These are phyloP conservation scores for Knufia petricola DNA, from an alignment of 2,329 filamentous ascomycete species.

Conservation along the genomic window DNA sequence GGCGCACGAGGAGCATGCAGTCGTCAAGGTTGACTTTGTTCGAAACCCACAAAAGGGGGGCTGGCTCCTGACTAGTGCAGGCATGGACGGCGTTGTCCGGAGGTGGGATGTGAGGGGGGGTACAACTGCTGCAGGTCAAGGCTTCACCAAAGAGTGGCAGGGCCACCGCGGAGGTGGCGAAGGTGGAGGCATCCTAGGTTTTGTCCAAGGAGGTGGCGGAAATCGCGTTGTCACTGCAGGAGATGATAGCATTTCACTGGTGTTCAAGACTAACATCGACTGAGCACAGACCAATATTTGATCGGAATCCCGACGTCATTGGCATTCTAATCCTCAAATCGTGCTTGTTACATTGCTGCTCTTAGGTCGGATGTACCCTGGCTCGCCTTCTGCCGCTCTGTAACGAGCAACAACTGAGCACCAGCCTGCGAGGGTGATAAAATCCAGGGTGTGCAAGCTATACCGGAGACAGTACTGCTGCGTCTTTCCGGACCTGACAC, in stretches of 20 bases:
- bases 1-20: slow-evolving; percentile 77
- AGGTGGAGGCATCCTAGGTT: slow-evolving; percentile 79
- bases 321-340: too few relatives aligned
- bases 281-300: slow-evolving; percentile 19
- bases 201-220: slow-evolving; percentile 60
- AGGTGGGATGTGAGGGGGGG: slow-evolving; percentile 74
- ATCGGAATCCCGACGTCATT: neutral
- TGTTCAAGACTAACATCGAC: slow-evolving; percentile 32
- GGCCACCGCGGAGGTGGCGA: slow-evolving; percentile 79
- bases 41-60: slow-evolving; percentile 31
- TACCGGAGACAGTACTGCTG: too few relatives aligned
- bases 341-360: too few relatives aligned
- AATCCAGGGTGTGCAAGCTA: too few relatives aligned
- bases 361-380: too few relatives aligned
- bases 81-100: slow-evolving; percentile 83
- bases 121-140: slow-evolving; percentile 53
- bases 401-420: too few relatives aligned
- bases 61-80: slow-evolving; percentile 75
- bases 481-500: too few relatives aligned
- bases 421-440: too few relatives aligned
- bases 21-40: slow-evolving; percentile 84
- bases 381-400: too few relatives aligned
- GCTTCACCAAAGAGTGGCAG: slow-evolving; percentile 76
- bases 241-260: slow-evolving; percentile 56
- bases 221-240: slow-evolving; percentile 76